These are phyloP conservation scores for Phytopythium ostracodes DNA, from an alignment of 352 stramenopile genomes.

Conservation along the genomic window DNA sequence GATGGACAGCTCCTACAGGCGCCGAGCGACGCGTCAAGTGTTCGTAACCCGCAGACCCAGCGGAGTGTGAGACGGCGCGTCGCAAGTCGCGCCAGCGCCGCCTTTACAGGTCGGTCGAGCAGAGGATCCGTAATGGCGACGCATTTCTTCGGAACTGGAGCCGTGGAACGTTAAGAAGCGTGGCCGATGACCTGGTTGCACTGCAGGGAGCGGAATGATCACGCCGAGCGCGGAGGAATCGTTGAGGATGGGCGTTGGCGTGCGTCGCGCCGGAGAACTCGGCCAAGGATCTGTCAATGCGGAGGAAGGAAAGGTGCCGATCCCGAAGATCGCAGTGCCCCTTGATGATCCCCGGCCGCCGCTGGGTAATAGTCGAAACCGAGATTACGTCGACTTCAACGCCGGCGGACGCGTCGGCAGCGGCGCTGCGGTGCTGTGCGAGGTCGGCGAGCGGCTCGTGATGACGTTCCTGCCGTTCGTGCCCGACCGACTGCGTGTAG, in stretches of 20 bases:
- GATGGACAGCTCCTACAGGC: background rate
- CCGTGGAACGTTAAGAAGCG: background rate
- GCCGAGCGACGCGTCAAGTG: background rate
- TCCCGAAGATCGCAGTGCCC: background rate
- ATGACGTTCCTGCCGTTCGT: conserved; percentile 48
- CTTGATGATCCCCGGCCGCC: background rate
- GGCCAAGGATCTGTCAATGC: background rate
- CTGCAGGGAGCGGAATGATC: background rate
- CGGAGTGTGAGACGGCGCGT: conserved; percentile 5
- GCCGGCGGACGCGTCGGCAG: background rate
- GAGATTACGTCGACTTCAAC: background rate
- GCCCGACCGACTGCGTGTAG: conserved; percentile 43
- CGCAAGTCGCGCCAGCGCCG: background rate
- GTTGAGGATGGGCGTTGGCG: background rate
- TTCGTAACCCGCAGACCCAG: background rate
- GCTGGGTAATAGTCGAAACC: background rate
- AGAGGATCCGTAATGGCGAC: background rate
- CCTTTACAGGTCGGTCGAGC: conserved; percentile 5
- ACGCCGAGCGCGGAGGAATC: background rate
- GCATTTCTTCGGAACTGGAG: background rate
- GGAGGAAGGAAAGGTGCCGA: background rate
- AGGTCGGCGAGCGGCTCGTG: conserved; percentile 38
- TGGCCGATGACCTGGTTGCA: background rate
- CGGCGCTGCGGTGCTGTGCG: conserved; percentile 15
- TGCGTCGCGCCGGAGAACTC: background rate